Evolutionary conservation across 2,329 filamentous ascomycete species (phyloP).

Genomic region (Fusarium penzigii): DNA sequence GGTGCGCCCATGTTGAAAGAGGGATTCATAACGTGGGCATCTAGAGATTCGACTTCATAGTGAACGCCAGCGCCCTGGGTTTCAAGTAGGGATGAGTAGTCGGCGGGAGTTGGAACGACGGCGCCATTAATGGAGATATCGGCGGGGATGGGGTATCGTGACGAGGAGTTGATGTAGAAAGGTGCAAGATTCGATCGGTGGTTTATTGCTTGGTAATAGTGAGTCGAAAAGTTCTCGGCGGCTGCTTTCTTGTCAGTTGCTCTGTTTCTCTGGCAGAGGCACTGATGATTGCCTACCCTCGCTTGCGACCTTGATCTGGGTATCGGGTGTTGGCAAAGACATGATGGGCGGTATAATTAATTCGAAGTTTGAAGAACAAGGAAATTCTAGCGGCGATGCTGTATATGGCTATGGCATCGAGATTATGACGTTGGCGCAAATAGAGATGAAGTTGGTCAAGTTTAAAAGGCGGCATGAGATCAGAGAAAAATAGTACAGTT

Average conservation of each 20-base stretch:
- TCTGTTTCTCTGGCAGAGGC: neutral
- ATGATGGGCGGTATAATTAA: conserved; percentile 23
- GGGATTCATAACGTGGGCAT: conserved; percentile 77
- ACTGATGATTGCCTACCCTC: conserved; percentile 40
- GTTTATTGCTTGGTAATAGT: conserved; percentile 76
- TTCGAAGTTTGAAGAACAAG: neutral
- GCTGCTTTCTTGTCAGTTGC: conserved; percentile 46
- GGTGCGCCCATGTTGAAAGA: conserved; percentile 61
- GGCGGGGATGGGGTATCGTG: conserved; percentile 55
- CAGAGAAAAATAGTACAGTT: conserved; percentile 20
- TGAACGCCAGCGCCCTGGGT: conserved; percentile 58
- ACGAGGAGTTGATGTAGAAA: conserved; percentile 69
- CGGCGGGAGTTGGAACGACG: conserved; percentile 59
- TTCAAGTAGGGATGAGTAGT: conserved; percentile 69
- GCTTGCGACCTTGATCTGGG: conserved; percentile 46
- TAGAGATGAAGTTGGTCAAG: conserved; percentile 6
- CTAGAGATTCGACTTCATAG: conserved; percentile 75
- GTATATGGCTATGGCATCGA: neutral
- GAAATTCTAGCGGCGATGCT: too few species aligned
- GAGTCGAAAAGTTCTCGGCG: conserved; percentile 69
- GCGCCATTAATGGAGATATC: conserved; percentile 82
- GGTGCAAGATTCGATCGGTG: conserved; percentile 58
- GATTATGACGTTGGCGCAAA: conserved; percentile 25
- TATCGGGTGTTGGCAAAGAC: conserved; percentile 42
- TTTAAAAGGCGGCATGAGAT: conserved; percentile 13